These are phyloP conservation scores for Fusarium mexicanum DNA, from an alignment of 2,329 filamentous ascomycete genomes.

Conservation along the genomic window DNA sequence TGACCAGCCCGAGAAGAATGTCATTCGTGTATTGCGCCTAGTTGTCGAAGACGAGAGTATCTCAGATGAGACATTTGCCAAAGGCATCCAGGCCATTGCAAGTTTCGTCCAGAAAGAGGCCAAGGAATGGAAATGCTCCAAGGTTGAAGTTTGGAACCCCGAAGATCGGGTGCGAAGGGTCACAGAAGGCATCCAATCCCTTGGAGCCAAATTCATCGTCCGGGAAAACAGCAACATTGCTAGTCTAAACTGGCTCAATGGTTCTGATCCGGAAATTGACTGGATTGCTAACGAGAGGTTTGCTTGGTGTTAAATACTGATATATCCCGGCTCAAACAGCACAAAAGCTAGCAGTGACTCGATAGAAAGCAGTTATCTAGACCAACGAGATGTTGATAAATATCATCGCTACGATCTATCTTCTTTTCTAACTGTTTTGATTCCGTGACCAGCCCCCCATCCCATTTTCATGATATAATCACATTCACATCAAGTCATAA, in stretches of 20 bases:
- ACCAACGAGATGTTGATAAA: slow-evolving; percentile 26
- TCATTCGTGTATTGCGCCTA: slow-evolving; percentile 74
- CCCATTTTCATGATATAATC: slow-evolving; percentile 41
- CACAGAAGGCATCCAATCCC: slow-evolving; percentile 54
- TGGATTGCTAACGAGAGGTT: slow-evolving; percentile 84
- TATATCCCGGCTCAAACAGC: background rate
- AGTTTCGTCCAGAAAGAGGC: slow-evolving; percentile 76
- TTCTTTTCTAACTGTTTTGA: slow-evolving; percentile 36
- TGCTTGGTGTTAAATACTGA: slow-evolving; percentile 71
- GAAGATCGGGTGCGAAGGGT: slow-evolving; percentile 60
- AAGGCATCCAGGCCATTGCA: slow-evolving; percentile 71
- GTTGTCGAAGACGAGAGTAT: slow-evolving; percentile 67
- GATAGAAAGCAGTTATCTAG: background rate
- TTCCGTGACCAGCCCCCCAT: slow-evolving; percentile 24
- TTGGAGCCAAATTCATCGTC: slow-evolving; percentile 62
- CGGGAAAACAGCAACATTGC: slow-evolving; percentile 75
- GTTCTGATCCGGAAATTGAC: slow-evolving; percentile 63
- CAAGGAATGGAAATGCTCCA: slow-evolving; percentile 72
- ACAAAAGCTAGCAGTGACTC: background rate
- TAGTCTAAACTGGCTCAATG: slow-evolving; percentile 77
- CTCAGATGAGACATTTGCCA: slow-evolving; percentile 55
- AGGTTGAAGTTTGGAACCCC: slow-evolving; percentile 88
- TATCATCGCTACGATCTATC: slow-evolving; percentile 35
- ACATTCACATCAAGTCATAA: slow-evolving; percentile 43
- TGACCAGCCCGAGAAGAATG: slow-evolving; percentile 67